Percentiles rank a stretch among this genome's conserved stretches.
phyloP scores from a whole-genome alignment of 1,139 yeast genomes.

The Yamadazyma mexicana region DNA sequence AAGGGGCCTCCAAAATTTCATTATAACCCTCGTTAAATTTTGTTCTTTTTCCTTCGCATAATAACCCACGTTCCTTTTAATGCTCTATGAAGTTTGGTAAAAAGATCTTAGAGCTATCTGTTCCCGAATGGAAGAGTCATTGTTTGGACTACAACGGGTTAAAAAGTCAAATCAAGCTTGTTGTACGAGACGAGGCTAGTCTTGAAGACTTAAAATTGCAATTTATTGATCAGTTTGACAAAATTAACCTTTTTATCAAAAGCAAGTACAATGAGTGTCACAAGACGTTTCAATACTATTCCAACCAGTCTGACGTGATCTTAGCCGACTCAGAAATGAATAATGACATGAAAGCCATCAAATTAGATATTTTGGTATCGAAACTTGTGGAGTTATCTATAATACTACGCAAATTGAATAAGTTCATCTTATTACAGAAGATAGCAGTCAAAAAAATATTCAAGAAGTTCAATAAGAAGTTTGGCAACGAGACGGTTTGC shows the following conservation, averaged over 20 bases:
- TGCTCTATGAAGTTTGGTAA: conserved; percentile 78
- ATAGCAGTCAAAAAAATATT: conserved; percentile 79
- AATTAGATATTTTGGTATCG: conserved; percentile 32
- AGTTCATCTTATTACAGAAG: conserved; percentile 77
- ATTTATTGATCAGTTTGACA: conserved; percentile 51
- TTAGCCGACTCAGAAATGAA: conserved; percentile 6
- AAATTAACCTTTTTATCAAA: conserved; percentile 57
- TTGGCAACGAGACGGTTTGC: conserved; percentile 26
- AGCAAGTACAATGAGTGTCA: conserved; percentile 66
- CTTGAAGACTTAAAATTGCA: conserved; percentile 27
- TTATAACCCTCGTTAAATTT: no score
- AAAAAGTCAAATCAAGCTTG: conserved; percentile 52
- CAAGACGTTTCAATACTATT: conserved; percentile 28
- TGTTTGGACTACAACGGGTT: conserved; percentile 81
- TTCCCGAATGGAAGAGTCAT: conserved; percentile 85
- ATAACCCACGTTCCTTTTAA: no score
- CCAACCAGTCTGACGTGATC: conserved; percentile 17
- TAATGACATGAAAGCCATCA: conserved; percentile 15
- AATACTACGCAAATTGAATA: conserved; percentile 66
- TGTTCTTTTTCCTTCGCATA: no score
- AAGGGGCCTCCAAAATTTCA: no score
- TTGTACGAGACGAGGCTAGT: conserved; percentile 6
- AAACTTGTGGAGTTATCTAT: conserved; percentile 48
- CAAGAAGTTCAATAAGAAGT: conserved; percentile 76
- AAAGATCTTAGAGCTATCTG: conserved; percentile 70